These are phyloP conservation scores for Sugiyamaella chiloensis DNA, from an alignment of 805 yeast genomes.

Conservation along the genomic window DNA sequence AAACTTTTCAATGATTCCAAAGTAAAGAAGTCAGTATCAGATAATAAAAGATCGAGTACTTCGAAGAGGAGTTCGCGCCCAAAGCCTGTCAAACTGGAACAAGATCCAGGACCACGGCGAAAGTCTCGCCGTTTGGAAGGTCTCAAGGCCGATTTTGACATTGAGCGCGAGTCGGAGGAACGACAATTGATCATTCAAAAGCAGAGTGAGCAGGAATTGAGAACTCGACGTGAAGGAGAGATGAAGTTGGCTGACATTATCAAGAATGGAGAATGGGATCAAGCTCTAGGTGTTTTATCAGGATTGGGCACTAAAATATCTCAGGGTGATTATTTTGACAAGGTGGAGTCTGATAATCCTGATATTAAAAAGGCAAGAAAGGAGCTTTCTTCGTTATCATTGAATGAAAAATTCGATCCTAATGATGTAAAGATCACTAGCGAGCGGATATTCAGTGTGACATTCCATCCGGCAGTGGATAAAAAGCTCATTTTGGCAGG, in stretches of 20 bases:
- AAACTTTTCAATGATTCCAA: constrained; percentile 48
- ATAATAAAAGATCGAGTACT: constrained; percentile 24
- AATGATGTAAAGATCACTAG: constrained; percentile 62
- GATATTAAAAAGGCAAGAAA: constrained; percentile 49
- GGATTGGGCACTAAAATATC: constrained; percentile 29
- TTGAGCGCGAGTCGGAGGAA: constrained; percentile 32
- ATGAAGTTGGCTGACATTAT: constrained; percentile 29
- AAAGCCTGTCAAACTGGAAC: constrained; percentile 26
- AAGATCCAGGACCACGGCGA: constrained; percentile 52
- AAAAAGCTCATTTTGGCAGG: constrained; percentile 76
- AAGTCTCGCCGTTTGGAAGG: constrained; percentile 81
- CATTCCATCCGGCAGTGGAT: constrained; percentile 69
- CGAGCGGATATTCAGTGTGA: constrained; percentile 69
- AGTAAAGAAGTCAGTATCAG: constrained; percentile 31
- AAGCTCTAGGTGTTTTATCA: constrained; percentile 32
- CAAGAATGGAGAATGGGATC: constrained; percentile 37
- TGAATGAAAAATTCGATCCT: constrained; percentile 57
- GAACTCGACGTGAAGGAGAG: constrained; percentile 49
- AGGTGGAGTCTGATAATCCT: constrained; percentile 41
- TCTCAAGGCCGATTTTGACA: constrained; percentile 52
- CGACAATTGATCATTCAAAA: constrained; percentile 23
- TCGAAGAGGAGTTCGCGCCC: constrained; percentile 16
- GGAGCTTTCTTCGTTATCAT: constrained; percentile 48
- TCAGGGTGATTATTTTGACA: constrained; percentile 38
- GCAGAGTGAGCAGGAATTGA: constrained; percentile 42